Evolutionary conservation across 2,329 filamentous ascomycete species (phyloP).

Genomic region (Penicillium sp.): DNA sequence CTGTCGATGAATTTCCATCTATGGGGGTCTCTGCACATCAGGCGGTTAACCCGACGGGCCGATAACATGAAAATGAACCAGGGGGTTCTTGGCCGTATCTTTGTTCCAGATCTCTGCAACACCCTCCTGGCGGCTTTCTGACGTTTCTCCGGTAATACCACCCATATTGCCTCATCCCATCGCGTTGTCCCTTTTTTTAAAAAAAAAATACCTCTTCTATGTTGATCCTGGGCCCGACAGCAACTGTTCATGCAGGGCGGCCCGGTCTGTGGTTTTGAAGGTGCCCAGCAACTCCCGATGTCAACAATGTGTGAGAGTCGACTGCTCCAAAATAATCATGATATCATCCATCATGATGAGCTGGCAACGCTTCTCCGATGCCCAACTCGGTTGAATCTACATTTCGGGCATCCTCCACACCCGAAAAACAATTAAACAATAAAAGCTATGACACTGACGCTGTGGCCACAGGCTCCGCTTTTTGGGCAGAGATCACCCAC

Average conservation of each 20-base stretch:
- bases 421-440: slow-evolving; percentile 1
- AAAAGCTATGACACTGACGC: slow-evolving; percentile 8
- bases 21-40: slow-evolving; percentile 6
- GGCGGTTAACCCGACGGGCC: slow-evolving; percentile 8
- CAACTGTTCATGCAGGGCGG: slow-evolving; percentile 33
- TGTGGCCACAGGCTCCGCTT: slow-evolving; percentile 16
- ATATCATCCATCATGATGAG: slow-evolving; percentile 10
- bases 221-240: slow-evolving; percentile 10
- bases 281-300: slow-evolving; percentile 3
- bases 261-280: slow-evolving; percentile 22
- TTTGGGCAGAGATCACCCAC: slow-evolving; percentile 25
- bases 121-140: neutral
- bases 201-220: neutral
- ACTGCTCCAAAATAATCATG: slow-evolving; percentile 2
- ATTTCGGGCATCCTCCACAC: slow-evolving; percentile 7
- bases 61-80: neutral
- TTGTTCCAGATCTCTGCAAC: slow-evolving; percentile 10
- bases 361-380: slow-evolving; percentile 14
- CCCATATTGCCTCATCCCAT: slow-evolving; percentile 5
- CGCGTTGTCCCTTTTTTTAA: neutral
- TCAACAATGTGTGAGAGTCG: neutral
- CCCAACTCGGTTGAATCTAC: slow-evolving; percentile 9
- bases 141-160: neutral
- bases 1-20: slow-evolving; percentile 3
- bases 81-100: slow-evolving; percentile 10